Conservation (phyloP, 23 red algal genomes). For the Gracilaria vermiculophylla region DNA sequence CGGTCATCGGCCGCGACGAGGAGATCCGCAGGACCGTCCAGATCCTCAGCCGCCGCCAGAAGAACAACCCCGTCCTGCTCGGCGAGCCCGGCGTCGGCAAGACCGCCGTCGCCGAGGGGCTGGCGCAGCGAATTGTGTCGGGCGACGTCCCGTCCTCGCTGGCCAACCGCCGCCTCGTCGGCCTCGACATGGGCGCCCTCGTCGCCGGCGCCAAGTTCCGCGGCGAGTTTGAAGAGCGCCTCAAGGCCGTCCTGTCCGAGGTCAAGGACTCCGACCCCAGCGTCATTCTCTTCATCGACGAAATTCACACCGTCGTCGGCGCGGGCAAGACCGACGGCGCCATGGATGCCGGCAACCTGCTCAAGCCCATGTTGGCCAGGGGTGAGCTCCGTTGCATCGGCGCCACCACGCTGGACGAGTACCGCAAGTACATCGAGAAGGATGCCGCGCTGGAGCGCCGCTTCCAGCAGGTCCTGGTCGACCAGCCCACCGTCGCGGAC, state of each 20-base stretch:
- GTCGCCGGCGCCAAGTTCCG: slow-evolving; percentile 99
- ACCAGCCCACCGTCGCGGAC: slow-evolving; percentile 91
- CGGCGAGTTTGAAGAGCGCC: slow-evolving; percentile 98
- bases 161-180: slow-evolving; percentile 69
- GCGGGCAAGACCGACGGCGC: slow-evolving; percentile 98
- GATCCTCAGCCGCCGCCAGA: slow-evolving; percentile 94
- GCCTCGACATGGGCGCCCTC: slow-evolving; percentile 95
- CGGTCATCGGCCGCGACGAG: slow-evolving; percentile 97
- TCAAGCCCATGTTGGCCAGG: slow-evolving; percentile 97
- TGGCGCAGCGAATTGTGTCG: slow-evolving; percentile 95
- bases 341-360: slow-evolving; percentile 98
- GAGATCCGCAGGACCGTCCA: slow-evolving; percentile 97
- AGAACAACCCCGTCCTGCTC: slow-evolving; percentile 98
- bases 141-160: slow-evolving; percentile 90
- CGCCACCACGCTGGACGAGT: slow-evolving; percentile 98
- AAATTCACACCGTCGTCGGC: slow-evolving; percentile 98
- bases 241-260: slow-evolving; percentile 98
- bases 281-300: slow-evolving; percentile 98
- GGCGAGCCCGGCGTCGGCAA: slow-evolving; percentile 99
- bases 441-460: slow-evolving; percentile 97
- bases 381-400: slow-evolving; percentile 99
- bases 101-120: slow-evolving; percentile 97
- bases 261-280: slow-evolving; percentile 80
- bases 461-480: slow-evolving; percentile 95
- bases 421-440: slow-evolving; percentile 99